phyloP scores from a whole-genome alignment of 2,329 filamentous ascomycete genomes.

The Paradendryphiella salina region DNA sequence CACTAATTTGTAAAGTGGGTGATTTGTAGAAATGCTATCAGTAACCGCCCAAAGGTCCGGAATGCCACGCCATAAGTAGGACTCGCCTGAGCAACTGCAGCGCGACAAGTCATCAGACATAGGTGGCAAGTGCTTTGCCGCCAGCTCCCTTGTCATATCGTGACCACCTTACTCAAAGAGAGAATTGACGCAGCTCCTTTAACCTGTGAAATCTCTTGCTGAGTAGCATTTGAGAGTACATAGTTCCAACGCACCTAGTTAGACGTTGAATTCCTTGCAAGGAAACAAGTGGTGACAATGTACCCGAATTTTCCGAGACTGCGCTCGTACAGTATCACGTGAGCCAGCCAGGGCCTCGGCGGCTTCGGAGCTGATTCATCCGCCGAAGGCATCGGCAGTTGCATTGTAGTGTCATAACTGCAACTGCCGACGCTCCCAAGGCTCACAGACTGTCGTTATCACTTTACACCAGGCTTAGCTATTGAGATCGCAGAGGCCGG shows the following conservation, averaged over 20 bases:
- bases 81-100: too few relatives aligned
- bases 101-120: background rate
- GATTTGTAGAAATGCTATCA: too few relatives aligned
- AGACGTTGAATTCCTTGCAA: too few relatives aligned
- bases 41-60: too few relatives aligned
- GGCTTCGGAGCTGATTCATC: background rate
- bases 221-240: too few relatives aligned
- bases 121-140: background rate
- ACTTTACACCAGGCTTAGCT: constrained; percentile 14
- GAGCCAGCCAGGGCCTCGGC: constrained; percentile 2
- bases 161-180: background rate
- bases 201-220: background rate
- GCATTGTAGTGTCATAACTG: constrained; percentile 12
- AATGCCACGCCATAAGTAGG: too few relatives aligned
- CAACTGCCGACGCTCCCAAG: constrained; percentile 24
- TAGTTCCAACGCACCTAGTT: too few relatives aligned
- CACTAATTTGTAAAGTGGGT: too few relatives aligned
- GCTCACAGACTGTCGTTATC: constrained; percentile 13
- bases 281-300: background rate
- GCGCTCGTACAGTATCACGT: constrained; percentile 2
- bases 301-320: background rate
- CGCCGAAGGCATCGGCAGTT: constrained; percentile 22
- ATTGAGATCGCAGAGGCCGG: constrained; percentile 12
- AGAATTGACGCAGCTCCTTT: background rate
- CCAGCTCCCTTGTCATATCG: background rate